Evolutionary conservation across 768 basidiomycete genomes (phyloP).

Genomic region (Hericium erinaceus): DNA sequence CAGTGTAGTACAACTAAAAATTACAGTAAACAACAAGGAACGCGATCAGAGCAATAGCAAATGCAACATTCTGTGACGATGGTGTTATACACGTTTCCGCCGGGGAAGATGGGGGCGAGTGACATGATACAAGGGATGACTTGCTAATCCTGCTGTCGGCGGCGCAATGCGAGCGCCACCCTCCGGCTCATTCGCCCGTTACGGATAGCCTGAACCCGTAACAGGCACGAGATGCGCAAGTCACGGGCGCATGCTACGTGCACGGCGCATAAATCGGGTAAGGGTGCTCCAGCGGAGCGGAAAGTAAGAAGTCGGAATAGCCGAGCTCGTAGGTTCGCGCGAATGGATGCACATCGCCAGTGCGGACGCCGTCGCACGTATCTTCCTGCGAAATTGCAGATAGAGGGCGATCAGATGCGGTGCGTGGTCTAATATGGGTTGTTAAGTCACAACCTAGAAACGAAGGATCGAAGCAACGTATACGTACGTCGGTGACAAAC

Average conservation of each 20-base stretch:
- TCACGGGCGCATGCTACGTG: neutral
- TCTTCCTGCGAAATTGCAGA: neutral
- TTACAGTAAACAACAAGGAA: no score
- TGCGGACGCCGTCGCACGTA: neutral
- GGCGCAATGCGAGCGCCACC: no score
- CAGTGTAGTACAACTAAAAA: no score
- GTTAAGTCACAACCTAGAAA: neutral
- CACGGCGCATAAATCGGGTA: neutral
- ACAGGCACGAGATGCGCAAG: no score
- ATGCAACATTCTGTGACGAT: no score
- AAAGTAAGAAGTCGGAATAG: neutral
- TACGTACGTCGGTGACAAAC: neutral
- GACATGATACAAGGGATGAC: no score
- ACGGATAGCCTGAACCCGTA: no score
- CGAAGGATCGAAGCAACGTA: neutral
- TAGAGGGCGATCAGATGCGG: neutral
- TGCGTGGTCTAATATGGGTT: neutral
- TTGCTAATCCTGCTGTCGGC: no score
- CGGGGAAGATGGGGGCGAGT: no score
- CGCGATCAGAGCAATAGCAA: no score
- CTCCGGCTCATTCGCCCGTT: no score
- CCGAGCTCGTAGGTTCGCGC: neutral
- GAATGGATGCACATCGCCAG: neutral
- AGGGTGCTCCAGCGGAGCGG: neutral
- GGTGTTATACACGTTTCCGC: no score